These are phyloP conservation scores for Lichtheimia ramosa DNA, from an alignment of 371 early-diverging fungal species.

Conservation along the genomic window DNA sequence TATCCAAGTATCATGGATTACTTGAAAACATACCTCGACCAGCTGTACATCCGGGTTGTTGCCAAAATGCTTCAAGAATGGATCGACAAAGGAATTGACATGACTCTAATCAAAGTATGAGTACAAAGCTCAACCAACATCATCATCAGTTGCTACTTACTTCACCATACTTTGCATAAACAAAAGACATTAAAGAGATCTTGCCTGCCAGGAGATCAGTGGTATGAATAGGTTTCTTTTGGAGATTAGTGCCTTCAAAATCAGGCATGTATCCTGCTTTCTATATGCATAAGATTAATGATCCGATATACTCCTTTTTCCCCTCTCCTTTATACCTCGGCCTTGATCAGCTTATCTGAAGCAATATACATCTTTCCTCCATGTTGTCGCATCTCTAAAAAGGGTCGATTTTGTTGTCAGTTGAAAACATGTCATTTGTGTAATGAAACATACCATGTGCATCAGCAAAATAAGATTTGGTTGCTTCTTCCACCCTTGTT, in stretches of 20 bases:
- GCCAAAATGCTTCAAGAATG: constrained; percentile 51
- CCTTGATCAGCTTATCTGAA: constrained; percentile 42
- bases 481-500: constrained; percentile 54
- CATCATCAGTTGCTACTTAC: constrained; percentile 17
- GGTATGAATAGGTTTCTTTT: constrained; percentile 54
- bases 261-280: constrained; percentile 74
- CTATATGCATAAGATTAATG: constrained; percentile 20
- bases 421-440: background rate
- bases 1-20: background rate
- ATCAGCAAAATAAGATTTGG: constrained; percentile 71
- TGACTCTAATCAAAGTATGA: constrained; percentile 38
- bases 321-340: constrained; percentile 26
- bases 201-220: constrained; percentile 55
- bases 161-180: constrained; percentile 75
- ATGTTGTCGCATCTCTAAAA: constrained; percentile 57
- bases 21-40: constrained; percentile 34
- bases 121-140: too few species aligned
- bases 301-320: background rate
- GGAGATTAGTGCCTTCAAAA: constrained; percentile 59
- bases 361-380: constrained; percentile 75
- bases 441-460: constrained; percentile 51
- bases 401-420: background rate
- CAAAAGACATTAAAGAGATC: constrained; percentile 66
- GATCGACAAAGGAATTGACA: constrained; percentile 55
- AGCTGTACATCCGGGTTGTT: constrained; percentile 28